Percentiles rank a stretch among this genome's conserved stretches.
Conservation (phyloP, 2,329 filamentous ascomycete species). For the Alternaria sp. region DNA sequence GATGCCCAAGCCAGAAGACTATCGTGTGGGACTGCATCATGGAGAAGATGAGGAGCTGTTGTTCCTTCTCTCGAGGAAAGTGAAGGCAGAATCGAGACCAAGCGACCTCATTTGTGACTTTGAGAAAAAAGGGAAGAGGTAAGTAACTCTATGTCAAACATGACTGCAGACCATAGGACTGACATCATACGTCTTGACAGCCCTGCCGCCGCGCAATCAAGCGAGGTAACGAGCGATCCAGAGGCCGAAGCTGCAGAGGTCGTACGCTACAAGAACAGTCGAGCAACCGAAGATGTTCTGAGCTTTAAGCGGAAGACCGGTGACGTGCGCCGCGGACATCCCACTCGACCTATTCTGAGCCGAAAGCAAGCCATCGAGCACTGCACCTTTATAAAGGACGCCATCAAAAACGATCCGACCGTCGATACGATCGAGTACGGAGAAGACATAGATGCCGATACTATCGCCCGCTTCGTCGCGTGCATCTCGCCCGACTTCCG, state of each 20-base stretch:
- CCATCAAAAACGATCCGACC: neutral
- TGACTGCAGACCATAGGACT: neutral
- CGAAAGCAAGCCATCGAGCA: neutral
- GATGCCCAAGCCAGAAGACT: neutral
- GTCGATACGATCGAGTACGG: neutral
- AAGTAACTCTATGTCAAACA: neutral
- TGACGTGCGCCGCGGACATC: neutral
- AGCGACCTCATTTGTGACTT: neutral
- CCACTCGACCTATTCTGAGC: neutral
- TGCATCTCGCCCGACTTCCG: constrained; percentile 3
- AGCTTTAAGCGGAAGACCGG: neutral
- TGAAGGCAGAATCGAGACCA: neutral
- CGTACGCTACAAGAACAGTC: neutral
- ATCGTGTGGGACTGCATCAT: neutral
- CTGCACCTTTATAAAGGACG: neutral
- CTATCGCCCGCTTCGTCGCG: neutral
- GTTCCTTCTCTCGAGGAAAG: neutral
- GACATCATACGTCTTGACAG: neutral
- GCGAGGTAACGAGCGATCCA: neutral
- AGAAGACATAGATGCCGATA: neutral
- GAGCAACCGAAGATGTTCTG: neutral
- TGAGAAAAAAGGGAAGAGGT: neutral
- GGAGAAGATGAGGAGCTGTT: neutral
- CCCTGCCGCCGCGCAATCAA: neutral
- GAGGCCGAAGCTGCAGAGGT: neutral